A percentile compares a stretch with the other conserved stretches of the same genome.
These are phyloP conservation scores for Neoscytalidium dimidiatum DNA, from an alignment of 2,329 filamentous ascomycete species.

Conservation along the genomic window DNA sequence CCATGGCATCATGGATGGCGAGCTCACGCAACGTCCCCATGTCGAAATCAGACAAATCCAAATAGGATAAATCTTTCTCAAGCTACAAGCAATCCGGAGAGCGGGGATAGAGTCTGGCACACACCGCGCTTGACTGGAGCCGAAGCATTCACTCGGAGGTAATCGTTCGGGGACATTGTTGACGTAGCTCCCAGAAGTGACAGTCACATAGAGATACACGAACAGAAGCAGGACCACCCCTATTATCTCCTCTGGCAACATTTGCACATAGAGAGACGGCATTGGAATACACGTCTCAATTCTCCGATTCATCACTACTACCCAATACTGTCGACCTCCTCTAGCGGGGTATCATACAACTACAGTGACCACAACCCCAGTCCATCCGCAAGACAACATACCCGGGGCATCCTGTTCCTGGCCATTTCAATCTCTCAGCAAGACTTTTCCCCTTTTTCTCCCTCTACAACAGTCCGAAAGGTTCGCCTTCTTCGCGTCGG, in stretches of 20 bases:
- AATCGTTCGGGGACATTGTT: too few relatives aligned
- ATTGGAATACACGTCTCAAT: not conserved
- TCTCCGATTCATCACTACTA: not conserved
- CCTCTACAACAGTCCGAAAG: not conserved
- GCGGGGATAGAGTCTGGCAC: too few relatives aligned
- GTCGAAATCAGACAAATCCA: not conserved
- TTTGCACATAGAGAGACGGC: too few relatives aligned
- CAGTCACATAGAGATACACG: too few relatives aligned
- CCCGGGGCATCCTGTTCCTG: not conserved
- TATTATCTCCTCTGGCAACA: too few relatives aligned
- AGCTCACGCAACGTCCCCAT: not conserved
- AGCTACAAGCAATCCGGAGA: too few relatives aligned
- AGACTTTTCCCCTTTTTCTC: not conserved
- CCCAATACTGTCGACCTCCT: not conserved
- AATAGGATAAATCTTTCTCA: not conserved
- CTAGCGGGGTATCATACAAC: slow-evolving; percentile 14
- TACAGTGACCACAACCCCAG: not conserved
- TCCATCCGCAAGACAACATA: not conserved
- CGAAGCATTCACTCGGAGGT: too few relatives aligned
- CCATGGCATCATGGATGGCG: not conserved
- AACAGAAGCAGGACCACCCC: too few relatives aligned
- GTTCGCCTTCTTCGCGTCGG: not conserved
- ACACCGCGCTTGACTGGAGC: too few relatives aligned
- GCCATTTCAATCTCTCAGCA: not conserved
- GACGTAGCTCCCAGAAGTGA: too few relatives aligned